Evolutionary conservation across 257 asterid species (phyloP).

Genomic region (Capsicum chinense): DNA sequence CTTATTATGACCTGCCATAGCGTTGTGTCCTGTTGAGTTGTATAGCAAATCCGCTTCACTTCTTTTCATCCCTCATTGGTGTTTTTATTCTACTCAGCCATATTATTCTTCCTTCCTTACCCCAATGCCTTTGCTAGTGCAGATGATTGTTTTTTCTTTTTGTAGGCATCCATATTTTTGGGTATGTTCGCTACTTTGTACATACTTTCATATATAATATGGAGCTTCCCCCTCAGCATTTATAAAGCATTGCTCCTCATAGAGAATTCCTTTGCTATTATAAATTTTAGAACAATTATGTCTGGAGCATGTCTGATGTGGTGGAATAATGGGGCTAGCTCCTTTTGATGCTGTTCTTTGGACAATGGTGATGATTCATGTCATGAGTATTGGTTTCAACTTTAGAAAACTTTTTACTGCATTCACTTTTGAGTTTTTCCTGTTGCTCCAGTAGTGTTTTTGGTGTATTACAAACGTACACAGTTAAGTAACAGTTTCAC

Average conservation of each 20-base stretch:
- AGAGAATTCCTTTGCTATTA: conserved; percentile 3
- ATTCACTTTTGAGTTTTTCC: background rate
- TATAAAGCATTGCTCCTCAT: background rate
- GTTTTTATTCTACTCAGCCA: conserved; percentile 14
- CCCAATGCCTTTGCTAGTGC: background rate
- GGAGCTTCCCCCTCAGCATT: conserved; percentile 18
- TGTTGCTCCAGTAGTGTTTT: conserved; percentile 11
- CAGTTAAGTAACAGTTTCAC: conserved; percentile 28
- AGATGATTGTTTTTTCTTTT: conserved; percentile 5
- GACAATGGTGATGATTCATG: background rate
- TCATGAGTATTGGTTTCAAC: conserved; percentile 10
- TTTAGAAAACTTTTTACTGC: background rate
- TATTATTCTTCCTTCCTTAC: background rate
- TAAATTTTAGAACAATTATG: background rate
- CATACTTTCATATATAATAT: background rate
- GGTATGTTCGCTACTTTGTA: background rate
- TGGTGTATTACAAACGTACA: conserved; percentile 7
- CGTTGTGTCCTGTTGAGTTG: background rate
- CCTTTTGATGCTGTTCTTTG: conserved; percentile 27
- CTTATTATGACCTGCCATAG: conserved; percentile 11
- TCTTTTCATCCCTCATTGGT: background rate
- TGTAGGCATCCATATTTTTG: conserved; percentile 11
- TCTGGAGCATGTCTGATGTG: conserved; percentile 12
- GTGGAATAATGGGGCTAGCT: background rate
- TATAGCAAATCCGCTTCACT: background rate